phyloP scores from a whole-genome alignment of 2,329 filamentous ascomycete genomes.

The Verticillium albo-atrum region DNA sequence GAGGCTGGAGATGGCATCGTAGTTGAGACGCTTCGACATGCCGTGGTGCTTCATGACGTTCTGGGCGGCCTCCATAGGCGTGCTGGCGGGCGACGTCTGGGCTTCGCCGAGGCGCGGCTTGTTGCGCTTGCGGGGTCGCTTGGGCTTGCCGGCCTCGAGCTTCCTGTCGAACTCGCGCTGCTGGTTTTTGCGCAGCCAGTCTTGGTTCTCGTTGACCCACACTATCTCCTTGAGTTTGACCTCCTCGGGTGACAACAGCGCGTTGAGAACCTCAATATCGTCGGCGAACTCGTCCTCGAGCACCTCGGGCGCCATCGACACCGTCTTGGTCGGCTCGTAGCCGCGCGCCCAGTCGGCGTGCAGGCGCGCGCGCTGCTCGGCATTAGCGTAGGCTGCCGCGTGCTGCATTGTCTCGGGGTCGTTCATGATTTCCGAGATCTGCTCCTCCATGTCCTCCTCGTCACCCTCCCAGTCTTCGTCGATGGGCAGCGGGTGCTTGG shows the following conservation, averaged over 20 bases:
- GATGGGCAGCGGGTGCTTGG: conserved; percentile 37
- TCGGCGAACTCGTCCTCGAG: conserved; percentile 81
- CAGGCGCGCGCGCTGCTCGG: conserved; percentile 49
- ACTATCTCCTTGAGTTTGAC: conserved; percentile 81
- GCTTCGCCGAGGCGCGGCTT: conserved; percentile 61
- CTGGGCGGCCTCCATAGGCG: conserved; percentile 64
- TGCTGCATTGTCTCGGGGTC: conserved; percentile 54
- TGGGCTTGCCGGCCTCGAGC: conserved; percentile 52
- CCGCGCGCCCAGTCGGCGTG: conserved; percentile 48
- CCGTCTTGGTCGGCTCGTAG: conserved; percentile 39
- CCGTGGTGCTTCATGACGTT: conserved; percentile 63
- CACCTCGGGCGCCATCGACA: conserved; percentile 61
- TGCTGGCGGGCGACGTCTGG: conserved; percentile 60
- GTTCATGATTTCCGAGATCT: conserved; percentile 67
- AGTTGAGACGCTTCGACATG: conserved; percentile 73
- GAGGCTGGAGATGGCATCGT: conserved; percentile 56
- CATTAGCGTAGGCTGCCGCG: conserved; percentile 53
- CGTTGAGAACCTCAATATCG: conserved; percentile 82
- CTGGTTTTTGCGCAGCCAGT: conserved; percentile 84
- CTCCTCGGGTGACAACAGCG: conserved; percentile 69
- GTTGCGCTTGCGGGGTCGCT: conserved; percentile 50
- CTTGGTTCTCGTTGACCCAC: conserved; percentile 93
- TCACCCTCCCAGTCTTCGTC: conserved; percentile 59
- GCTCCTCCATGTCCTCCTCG: conserved; percentile 62
- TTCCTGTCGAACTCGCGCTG: conserved; percentile 76